Conservation (phyloP, 495 filamentous ascomycete species). For the Podospora australis region DNA sequence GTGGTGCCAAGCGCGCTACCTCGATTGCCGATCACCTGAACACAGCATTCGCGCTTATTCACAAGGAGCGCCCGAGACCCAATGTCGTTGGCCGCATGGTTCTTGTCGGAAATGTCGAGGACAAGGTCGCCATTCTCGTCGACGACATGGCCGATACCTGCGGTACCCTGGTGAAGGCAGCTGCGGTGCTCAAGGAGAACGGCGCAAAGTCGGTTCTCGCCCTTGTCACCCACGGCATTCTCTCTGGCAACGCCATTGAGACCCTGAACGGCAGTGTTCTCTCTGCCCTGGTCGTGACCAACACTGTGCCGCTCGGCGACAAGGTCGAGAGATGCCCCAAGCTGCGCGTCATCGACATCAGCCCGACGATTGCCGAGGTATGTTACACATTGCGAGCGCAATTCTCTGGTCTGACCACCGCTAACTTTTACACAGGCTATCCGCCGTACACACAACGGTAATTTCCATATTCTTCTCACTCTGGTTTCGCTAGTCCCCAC, state of each 20-base stretch:
- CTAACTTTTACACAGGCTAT: constrained; percentile 48
- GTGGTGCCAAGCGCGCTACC: constrained; percentile 95
- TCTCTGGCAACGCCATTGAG: constrained; percentile 87
- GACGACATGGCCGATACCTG: constrained; percentile 92
- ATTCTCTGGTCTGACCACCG: constrained; percentile 26
- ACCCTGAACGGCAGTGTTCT: constrained; percentile 78
- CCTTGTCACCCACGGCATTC: constrained; percentile 92
- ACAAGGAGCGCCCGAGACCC: constrained; percentile 92
- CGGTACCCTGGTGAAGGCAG: constrained; percentile 85
- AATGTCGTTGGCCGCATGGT: constrained; percentile 98
- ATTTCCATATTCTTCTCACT: constrained; percentile 32
- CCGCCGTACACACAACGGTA: constrained; percentile 88
- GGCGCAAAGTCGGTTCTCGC: constrained; percentile 84
- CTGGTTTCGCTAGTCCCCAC: not conserved
- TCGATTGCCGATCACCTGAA: constrained; percentile 92
- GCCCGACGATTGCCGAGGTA: constrained; percentile 63
- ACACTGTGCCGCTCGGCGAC: constrained; percentile 86
- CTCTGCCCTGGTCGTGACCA: constrained; percentile 81
- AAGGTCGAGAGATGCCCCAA: constrained; percentile 65
- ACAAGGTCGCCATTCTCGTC: constrained; percentile 50
- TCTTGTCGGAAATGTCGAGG: constrained; percentile 69
- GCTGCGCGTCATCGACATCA: constrained; percentile 88
- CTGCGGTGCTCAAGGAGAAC: constrained; percentile 83
- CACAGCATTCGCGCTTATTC: constrained; percentile 93
- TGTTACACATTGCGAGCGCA: constrained; percentile 13